Evolutionary conservation across 768 basidiomycete genomes (phyloP).

Genomic region (Serendipita sp.): DNA sequence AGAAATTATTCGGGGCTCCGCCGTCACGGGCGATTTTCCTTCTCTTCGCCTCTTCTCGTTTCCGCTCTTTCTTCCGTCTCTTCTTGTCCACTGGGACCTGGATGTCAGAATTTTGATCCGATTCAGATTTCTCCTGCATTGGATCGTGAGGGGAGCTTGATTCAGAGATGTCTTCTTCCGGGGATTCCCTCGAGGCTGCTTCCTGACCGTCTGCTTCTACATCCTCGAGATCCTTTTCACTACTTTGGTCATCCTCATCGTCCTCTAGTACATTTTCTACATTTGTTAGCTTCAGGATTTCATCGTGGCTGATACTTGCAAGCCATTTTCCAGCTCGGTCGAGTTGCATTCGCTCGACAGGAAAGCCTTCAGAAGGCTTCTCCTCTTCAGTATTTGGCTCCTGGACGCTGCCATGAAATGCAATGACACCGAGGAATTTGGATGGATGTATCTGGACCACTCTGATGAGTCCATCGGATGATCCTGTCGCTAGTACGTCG

Average conservation of each 20-base stretch:
- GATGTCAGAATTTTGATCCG: constrained; percentile 15
- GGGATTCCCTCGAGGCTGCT: constrained; percentile 18
- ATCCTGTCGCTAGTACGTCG: constrained; percentile 75
- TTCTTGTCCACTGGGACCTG: constrained; percentile 28
- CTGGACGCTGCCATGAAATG: constrained; percentile 58
- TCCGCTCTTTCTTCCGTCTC: constrained; percentile 40
- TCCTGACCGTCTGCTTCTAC: constrained; percentile 19
- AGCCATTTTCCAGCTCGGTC: constrained; percentile 56
- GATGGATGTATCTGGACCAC: constrained; percentile 80
- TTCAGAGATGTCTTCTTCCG: constrained; percentile 7
- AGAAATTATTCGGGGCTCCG: constrained; percentile 46
- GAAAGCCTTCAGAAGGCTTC: constrained; percentile 33
- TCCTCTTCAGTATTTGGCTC: neutral
- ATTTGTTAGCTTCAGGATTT: constrained; percentile 70
- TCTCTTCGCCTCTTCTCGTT: constrained; percentile 32
- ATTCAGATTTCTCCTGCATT: constrained; percentile 16
- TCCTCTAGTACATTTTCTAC: constrained; percentile 58
- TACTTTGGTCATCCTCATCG: constrained; percentile 21
- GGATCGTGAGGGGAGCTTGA: constrained; percentile 7
- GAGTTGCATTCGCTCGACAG: constrained; percentile 72
- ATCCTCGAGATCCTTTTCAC: constrained; percentile 21
- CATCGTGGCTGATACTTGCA: constrained; percentile 88
- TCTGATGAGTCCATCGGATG: constrained; percentile 80
- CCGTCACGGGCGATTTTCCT: constrained; percentile 47
- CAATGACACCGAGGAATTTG: constrained; percentile 77